Percentiles rank a stretch among this genome's conserved stretches.
These are phyloP conservation scores for Bruguiera sexangula DNA, from an alignment of 345 rosid genomes.

Conservation along the genomic window DNA sequence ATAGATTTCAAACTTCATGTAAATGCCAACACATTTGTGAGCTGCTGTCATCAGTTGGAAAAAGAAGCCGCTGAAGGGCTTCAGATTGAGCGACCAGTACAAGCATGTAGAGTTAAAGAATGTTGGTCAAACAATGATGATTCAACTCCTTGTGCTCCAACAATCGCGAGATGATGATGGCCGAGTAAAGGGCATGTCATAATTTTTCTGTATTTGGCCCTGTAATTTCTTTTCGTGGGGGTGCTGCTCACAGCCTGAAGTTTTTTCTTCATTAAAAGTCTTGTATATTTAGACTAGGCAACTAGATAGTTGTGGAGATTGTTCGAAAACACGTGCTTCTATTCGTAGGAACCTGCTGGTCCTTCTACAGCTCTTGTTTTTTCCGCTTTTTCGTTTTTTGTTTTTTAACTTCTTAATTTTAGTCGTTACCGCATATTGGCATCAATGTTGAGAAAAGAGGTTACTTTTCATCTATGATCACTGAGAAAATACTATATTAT, in stretches of 20 bases:
- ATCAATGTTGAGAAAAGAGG: too few species aligned
- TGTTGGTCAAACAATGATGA: constrained; percentile 56
- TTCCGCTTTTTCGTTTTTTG: too few species aligned
- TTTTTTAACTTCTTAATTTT: too few species aligned
- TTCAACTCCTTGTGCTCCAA: constrained; percentile 41
- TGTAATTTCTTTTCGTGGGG: not conserved
- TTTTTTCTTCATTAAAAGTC: not conserved
- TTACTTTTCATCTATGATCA: too few species aligned
- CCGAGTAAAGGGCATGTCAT: not conserved
- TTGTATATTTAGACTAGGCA: not conserved
- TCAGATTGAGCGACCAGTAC: constrained; percentile 47
- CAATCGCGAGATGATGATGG: constrained; percentile 44
- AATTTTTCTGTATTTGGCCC: not conserved
- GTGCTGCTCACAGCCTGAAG: not conserved
- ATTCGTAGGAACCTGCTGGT: too few species aligned
- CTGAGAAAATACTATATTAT: too few species aligned
- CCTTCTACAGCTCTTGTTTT: too few species aligned
- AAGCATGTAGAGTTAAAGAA: constrained; percentile 50
- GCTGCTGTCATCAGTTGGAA: constrained; percentile 58
- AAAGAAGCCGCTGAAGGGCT: constrained; percentile 45
- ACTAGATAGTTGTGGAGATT: not conserved
- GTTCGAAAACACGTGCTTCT: too few species aligned
- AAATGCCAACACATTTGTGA: constrained; percentile 51
- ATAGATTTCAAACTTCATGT: constrained; percentile 86
- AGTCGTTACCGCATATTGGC: too few species aligned